A percentile compares a stretch with the other conserved stretches of the same genome.
phyloP scores from a whole-genome alignment of 2,329 filamentous ascomycete species.

The Lojkania enalia region DNA sequence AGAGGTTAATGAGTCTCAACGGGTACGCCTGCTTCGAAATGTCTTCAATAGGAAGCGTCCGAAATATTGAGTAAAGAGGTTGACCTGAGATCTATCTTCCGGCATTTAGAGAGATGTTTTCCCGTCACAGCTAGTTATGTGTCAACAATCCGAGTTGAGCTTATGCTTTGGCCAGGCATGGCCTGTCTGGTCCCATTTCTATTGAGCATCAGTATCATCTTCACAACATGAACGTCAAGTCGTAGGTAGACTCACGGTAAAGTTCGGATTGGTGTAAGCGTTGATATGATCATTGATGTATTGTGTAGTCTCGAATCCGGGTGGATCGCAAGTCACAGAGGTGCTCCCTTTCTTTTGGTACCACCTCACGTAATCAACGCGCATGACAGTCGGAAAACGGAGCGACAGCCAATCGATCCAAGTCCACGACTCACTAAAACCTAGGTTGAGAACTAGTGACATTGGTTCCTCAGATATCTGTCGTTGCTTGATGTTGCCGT shows the following conservation, averaged over 20 bases:
- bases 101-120: no score
- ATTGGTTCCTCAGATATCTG: constrained; percentile 58
- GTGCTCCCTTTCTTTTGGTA: constrained; percentile 56
- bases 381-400: constrained; percentile 56
- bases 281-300: constrained; percentile 54
- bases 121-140: no score
- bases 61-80: no score
- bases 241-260: constrained; percentile 48
- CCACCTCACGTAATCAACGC: constrained; percentile 59
- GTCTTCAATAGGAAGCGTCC: no score
- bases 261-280: constrained; percentile 56
- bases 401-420: constrained; percentile 51
- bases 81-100: no score
- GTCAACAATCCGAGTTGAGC: constrained; percentile 47
- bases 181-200: constrained; percentile 40
- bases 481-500: constrained; percentile 56
- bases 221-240: constrained; percentile 7
- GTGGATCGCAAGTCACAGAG: constrained; percentile 59
- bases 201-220: constrained; percentile 2
- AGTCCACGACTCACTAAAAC: constrained; percentile 56
- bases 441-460: constrained; percentile 58
- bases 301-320: constrained; percentile 56
- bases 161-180: constrained; percentile 49
- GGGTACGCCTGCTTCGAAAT: no score
- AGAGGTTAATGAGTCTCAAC: no score